Evolutionary conservation across 257 asterid species (phyloP), one percentile per base, ranked within the genome.

Genomic region (Solanum bulbocastanum): DNA sequence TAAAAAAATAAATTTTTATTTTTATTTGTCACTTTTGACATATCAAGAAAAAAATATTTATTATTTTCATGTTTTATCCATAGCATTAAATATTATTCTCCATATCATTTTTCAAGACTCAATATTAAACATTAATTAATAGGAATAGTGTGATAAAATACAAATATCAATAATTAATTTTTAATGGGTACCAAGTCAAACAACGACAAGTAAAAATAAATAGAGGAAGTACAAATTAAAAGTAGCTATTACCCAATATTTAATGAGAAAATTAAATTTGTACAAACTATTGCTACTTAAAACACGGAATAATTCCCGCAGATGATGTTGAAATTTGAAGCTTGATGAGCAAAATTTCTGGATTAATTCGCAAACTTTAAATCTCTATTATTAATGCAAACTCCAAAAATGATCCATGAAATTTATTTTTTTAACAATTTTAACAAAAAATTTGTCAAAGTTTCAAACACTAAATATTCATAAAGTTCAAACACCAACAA

Each of bases 201-300:
- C 0, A 56, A 0, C 18, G 5, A 56, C 11, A 56, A 18, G 0
- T 56, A 56, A 56, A 56, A 1, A 56, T 56, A 0, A 56, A 7
- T 56, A 2, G 4, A 56, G 65, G 5, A 3, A 2, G 25, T 56
- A 56, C 11, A 56, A 56, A 20, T 56, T 56, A 20, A 68, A 68
- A 68, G 22, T 68, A 68, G 3, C 10, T 6, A 68, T 15, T 68
- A 60, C 5, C 65, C n/a, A 56, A 56, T 60, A 22, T 68, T 27
- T 68, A 14, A 68, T 2, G 37, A 6, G 3, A 68, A 68, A 13
- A 68, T 68, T 1, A 27, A 71, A 8, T 15, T 3, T 71, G n/a
- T 0, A 32, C 13, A 71, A 71, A 1, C 3, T 8, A 15, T 71
- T 3, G 15, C 6, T 32, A 15, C 22, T 69, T 30, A 71, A 8